Base-by-base conservation (phyloP, 495 filamentous ascomycete species). In the Annulohypoxylon stygium region DNA sequence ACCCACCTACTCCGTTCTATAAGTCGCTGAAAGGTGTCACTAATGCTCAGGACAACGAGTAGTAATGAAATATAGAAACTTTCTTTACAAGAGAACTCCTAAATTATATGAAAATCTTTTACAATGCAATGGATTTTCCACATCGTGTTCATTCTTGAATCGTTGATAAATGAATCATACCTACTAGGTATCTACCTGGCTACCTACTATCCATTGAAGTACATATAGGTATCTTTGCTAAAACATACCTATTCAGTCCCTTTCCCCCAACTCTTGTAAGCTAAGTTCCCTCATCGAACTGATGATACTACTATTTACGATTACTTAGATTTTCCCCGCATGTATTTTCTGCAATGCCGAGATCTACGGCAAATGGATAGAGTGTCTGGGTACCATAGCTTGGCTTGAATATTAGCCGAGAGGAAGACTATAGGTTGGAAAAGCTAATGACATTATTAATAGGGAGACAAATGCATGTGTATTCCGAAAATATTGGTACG, bases 361-460 rank as follows among this genome's bases (percentile, higher is more conserved):
- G 54, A 71, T 65, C 57, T 47, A 61, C 53, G 59, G 34, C 4
- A n/a, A 48, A 57, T 47, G 36, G 12, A 53, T 63, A 65, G 20
- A 66, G 50, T 68, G 59, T 30, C 37, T 25, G 45, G 45, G 23
- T 64, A 59, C 18, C 53, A 60, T 23, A 54, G 45, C 39, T 8
- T n/a, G 47, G 43, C 30, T 50, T 11, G 8, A 39, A 75, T 41
- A 75, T 75, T 75, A 75, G 61, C 73, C 73, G 69, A 0, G 50
- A 63, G 12, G 48, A 12, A 57, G 5, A 45, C 47, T 39, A 75
- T 75, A 75, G 73, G 65, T 63, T 69, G 69, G 73, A 62, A 75
- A 69, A 61, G 51, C 0, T 9, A 45, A 64, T 51, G 47, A 33
- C 48, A 16, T 54, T 67, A 16, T 14, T 41, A 39, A 34, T 23